Percentiles rank a stretch among this genome's conserved stretches.
Evolutionary conservation across 169 alveolate species (phyloP).

Genomic region (Plasmodium knowlesi): DNA sequence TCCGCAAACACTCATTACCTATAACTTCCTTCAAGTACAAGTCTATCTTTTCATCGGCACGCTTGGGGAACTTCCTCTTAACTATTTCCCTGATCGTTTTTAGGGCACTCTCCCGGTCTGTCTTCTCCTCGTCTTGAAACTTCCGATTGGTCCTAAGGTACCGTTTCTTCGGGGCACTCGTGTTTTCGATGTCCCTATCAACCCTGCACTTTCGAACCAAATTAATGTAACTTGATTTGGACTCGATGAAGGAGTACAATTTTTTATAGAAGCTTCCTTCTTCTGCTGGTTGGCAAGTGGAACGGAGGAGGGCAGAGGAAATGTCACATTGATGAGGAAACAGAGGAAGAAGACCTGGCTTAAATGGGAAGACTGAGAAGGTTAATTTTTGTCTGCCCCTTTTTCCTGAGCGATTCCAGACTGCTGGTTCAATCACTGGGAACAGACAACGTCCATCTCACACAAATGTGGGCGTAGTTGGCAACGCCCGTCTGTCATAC

Average conservation of each 20-base stretch:
- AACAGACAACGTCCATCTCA: background rate
- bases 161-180: background rate
- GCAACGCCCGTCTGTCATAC: too few species aligned
- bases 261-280: constrained; percentile 62
- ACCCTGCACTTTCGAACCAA: constrained; percentile 15
- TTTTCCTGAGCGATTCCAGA: background rate
- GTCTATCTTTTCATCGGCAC: constrained; percentile 31
- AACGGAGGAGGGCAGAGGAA: background rate
- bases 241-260: constrained; percentile 32
- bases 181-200: background rate
- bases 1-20: constrained; percentile 8
- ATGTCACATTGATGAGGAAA: background rate
- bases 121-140: constrained; percentile 6
- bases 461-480: too few species aligned
- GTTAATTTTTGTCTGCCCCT: background rate
- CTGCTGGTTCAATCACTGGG: background rate
- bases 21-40: constrained; percentile 51
- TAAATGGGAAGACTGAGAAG: background rate
- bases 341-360: background rate
- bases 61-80: constrained; percentile 43
- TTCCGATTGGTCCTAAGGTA: background rate
- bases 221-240: constrained; percentile 43
- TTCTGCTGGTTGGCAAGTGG: constrained; percentile 8
- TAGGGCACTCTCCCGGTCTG: constrained; percentile 17
- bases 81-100: constrained; percentile 24